Evolutionary conservation across 352 stramenopile genomes (phyloP), one percentile per base, ranked within the genome.

Genomic region (Aphanomyces invadans): DNA sequence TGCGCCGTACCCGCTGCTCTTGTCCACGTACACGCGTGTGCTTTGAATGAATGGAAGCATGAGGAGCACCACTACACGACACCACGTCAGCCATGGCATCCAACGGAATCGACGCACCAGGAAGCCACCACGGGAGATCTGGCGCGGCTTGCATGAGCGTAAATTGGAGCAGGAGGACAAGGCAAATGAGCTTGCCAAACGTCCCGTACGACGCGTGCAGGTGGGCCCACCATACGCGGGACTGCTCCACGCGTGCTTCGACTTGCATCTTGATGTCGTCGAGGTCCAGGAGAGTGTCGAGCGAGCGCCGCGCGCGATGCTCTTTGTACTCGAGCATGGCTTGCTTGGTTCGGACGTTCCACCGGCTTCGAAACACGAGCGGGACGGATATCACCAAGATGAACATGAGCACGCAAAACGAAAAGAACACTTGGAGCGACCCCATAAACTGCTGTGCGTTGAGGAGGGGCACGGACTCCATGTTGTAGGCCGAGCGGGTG

Each of bases 381-480:
- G 55, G 55, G n/a, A 64, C 31, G 17, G 31, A 51, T 21, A 64
- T 64, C 31, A 64, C 55, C 7, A 64, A 26, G 7, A 64, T 64
- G 21, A 64, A 64, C 31, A 64, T 23, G 5, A 64, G 31, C 11
- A 64, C 55, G 11, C 32, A 45, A 15, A 46, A 51, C 36, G 55
- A 64, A 26, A 64, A 29, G 38, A 64, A 64, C 19, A 45, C 46
- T 38, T 64, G 55, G 31, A 64, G 4, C 11, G 29, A 52, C 3
- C 55, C 55, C 10, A 25, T 31, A 38, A 64, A 5, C 15, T 29
- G 5, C 28, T 51, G 36, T 9, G 23, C 19, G 4, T 9, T 21
- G 12, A 51, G 1, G 3, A 64, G 55, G 12, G 21, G 19, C 11
- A 32, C n/a, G 21, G 39, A 38, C 31, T 51, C 52, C 19, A 51